Percentiles rank a stretch among this genome's conserved stretches.
phyloP scores from a whole-genome alignment of 2,329 filamentous ascomycete genomes.

The Coniosporium tulheliwenetii region DNA sequence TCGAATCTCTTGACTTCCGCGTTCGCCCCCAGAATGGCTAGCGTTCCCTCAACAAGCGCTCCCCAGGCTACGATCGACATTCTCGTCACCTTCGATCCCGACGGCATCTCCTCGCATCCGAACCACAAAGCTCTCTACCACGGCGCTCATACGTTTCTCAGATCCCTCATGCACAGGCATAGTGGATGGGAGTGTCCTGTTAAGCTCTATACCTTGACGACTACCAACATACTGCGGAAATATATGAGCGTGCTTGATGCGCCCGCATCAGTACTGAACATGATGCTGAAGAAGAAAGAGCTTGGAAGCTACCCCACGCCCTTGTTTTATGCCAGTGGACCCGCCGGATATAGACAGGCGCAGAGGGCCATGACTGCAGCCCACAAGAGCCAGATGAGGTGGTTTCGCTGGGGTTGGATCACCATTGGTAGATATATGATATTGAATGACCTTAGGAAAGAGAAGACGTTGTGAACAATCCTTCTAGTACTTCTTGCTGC shows the following conservation, averaged over 20 bases:
- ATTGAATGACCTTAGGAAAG: conserved; percentile 67
- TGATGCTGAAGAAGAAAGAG: conserved; percentile 32
- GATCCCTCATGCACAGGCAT: conserved; percentile 46
- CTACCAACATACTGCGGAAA: conserved; percentile 60
- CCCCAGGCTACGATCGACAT: conserved; percentile 53
- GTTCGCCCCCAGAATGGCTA: conserved; percentile 52
- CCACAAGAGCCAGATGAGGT: conserved; percentile 93
- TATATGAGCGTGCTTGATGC: conserved; percentile 66
- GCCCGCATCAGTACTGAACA: conserved; percentile 50
- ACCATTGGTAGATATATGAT: conserved; percentile 84
- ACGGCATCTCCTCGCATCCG: conserved; percentile 72
- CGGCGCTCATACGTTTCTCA: conserved; percentile 61
- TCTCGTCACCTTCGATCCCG: conserved; percentile 77
- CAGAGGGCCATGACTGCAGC: conserved; percentile 78
- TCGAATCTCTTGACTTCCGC: conserved; percentile 52
- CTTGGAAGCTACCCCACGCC: conserved; percentile 37
- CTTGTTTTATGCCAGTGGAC: conserved; percentile 56
- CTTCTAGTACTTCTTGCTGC: too few relatives aligned
- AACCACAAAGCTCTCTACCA: conserved; percentile 86
- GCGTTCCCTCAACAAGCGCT: conserved; percentile 22
- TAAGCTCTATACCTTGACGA: conserved; percentile 70
- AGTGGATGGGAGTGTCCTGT: conserved; percentile 57
- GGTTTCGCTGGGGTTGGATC: conserved; percentile 97
- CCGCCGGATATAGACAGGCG: conserved; percentile 48
- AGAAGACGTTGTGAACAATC: conserved; percentile 23